These are phyloP conservation scores for Persicaria tinctoria DNA, from an alignment of 148 eudicot species.

Conservation along the genomic window DNA sequence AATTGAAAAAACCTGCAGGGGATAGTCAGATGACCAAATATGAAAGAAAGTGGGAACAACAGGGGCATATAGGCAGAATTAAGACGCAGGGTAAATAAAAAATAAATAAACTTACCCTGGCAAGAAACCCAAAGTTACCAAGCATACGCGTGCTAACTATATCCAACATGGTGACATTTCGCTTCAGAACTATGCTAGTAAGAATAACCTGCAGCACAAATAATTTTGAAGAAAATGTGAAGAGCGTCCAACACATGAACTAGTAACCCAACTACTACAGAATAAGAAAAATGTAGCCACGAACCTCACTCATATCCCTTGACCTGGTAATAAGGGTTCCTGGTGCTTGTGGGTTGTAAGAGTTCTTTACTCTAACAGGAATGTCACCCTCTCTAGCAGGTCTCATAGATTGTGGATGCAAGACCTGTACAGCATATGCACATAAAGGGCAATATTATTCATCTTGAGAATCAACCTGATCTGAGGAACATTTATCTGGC, in stretches of 20 bases:
- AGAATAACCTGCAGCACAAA: slow-evolving; percentile 52
- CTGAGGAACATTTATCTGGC: not conserved
- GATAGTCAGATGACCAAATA: not conserved
- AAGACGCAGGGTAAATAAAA: not conserved
- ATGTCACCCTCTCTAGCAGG: slow-evolving; percentile 92
- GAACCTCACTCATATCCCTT: slow-evolving; percentile 86
- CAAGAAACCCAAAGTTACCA: slow-evolving; percentile 92
- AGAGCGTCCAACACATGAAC: not conserved
- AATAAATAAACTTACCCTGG: slow-evolving; percentile 43
- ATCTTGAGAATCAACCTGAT: not conserved
- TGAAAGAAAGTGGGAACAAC: not conserved
- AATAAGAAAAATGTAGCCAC: slow-evolving; percentile 15
- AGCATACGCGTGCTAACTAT: slow-evolving; percentile 97
- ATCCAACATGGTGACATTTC: slow-evolving; percentile 97
- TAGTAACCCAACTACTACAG: slow-evolving; percentile 8
- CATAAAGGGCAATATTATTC: not conserved
- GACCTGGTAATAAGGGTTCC: slow-evolving; percentile 74
- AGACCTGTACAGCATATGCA: slow-evolving; percentile 38
- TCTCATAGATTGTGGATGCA: slow-evolving; percentile 98
- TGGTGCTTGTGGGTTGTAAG: slow-evolving; percentile 93
- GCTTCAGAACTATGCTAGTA: slow-evolving; percentile 93
- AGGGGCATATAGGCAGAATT: slow-evolving; percentile 7
- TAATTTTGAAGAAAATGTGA: not conserved
- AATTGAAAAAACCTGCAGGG: slow-evolving; percentile 71
- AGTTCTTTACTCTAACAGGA: slow-evolving; percentile 96